Evolutionary conservation across 2,329 filamentous ascomycete species (phyloP), one percentile per base, ranked within the genome.

Genomic region (Cytospora mali): DNA sequence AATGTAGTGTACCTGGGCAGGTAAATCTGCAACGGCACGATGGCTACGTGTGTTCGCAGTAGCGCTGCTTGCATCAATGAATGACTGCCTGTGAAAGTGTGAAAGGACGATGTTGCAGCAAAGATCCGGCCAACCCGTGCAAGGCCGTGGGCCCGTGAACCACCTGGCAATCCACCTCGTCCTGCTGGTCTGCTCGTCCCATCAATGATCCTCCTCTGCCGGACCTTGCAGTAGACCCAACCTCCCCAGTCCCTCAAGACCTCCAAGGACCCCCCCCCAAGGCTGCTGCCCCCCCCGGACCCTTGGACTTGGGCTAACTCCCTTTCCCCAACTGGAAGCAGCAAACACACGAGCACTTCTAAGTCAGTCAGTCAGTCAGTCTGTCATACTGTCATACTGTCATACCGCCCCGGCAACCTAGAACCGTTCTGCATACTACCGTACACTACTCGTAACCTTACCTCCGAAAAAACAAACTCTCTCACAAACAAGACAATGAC

Each of bases 381-480:
- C 54, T 29, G 54, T 56, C 54, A 55, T 39, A 33, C 31, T 7
- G 31, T 39, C 53, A 55, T 39, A 31, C 53, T 42, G n/a, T 27
- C 53, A 55, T 55, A 56, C 54, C 54, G 54, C 54, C 54, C 28
- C 18, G 54, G 10, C 54, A n/a, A 42, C 54, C 28, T 46, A 28
- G 23, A 29, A 35, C 50, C 50, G n/a, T n/a, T 52, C 50, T 52
- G 5, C 21, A 35, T 60, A 10, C 29, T 29, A 7, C 21, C n/a
- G 10, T 23, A 21, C 21, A 46, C 21, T 10, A 21, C 9, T 46
- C 42, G 1, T 23, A 10, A 33, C 31, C n/a, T 18, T 39, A 39
- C 35, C 9, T 18, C n/a, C n/a, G n/a, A n/a, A n/a, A n/a, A n/a
- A n/a, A n/a, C n/a, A n/a, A n/a, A n/a, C n/a, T n/a, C n/a, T n/a